Percentiles rank a stretch among this genome's conserved stretches.
Evolutionary conservation across 805 yeast genomes (phyloP).

Genomic region (Saturnispora bothae): DNA sequence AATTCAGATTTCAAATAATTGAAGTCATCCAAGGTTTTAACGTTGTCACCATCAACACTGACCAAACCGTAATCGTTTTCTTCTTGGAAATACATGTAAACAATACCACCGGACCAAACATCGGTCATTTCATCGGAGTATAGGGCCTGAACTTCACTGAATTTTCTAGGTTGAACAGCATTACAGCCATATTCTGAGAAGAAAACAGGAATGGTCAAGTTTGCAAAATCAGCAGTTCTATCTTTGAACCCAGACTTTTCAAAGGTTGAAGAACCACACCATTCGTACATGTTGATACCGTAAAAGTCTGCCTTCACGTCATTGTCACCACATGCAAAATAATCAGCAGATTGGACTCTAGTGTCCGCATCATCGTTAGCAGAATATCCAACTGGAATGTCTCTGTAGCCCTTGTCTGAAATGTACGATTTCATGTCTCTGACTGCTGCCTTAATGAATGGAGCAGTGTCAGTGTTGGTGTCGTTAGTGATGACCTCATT

Average conservation of each 20-base stretch:
- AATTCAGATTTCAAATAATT: constrained; percentile 44
- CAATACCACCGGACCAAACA: constrained; percentile 92
- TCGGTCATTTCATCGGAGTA: constrained; percentile 67
- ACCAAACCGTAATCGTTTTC: constrained; percentile 76
- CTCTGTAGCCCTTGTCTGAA: constrained; percentile 50
- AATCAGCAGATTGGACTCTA: constrained; percentile 69
- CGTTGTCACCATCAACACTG: constrained; percentile 34
- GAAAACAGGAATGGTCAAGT: constrained; percentile 70
- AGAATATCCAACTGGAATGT: constrained; percentile 89
- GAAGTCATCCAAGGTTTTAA: constrained; percentile 55
- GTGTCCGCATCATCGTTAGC: constrained; percentile 81
- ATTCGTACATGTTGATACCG: constrained; percentile 80
- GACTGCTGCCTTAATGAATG: constrained; percentile 92
- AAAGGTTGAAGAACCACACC: constrained; percentile 68
- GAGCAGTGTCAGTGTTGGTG: constrained; percentile 79
- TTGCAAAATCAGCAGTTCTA: constrained; percentile 61
- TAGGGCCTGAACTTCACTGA: constrained; percentile 62
- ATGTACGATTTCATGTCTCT: constrained; percentile 82
- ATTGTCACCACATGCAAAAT: constrained; percentile 73
- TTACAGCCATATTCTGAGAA: constrained; percentile 90
- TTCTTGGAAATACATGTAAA: constrained; percentile 85
- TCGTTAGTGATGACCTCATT: constrained; percentile 88
- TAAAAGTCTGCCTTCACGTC: constrained; percentile 62
- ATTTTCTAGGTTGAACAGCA: constrained; percentile 58
- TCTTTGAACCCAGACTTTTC: constrained; percentile 54